These are phyloP conservation scores for Lepidium didymum DNA, from an alignment of 345 rosid species.

Conservation along the genomic window DNA sequence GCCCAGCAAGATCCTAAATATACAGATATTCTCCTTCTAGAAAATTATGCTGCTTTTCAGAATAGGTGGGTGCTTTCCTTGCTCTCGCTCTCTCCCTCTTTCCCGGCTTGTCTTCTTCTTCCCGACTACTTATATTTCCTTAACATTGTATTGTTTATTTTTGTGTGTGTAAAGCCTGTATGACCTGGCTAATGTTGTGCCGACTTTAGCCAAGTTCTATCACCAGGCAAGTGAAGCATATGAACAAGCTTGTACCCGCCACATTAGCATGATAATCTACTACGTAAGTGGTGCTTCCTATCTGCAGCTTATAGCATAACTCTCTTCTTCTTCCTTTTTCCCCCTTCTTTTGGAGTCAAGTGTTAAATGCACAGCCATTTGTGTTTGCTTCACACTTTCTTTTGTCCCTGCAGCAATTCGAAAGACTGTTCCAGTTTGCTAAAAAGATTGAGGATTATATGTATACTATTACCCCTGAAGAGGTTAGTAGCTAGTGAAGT, in stretches of 20 bases:
- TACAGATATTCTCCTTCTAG: slow-evolving; percentile 84
- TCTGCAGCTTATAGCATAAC: not conserved
- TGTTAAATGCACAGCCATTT: not conserved
- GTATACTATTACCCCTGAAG: slow-evolving; percentile 94
- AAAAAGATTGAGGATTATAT: slow-evolving; percentile 85
- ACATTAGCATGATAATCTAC: slow-evolving; percentile 92
- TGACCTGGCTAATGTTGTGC: slow-evolving; percentile 95
- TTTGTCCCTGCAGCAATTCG: slow-evolving; percentile 71
- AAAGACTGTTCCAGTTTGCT: slow-evolving; percentile 87
- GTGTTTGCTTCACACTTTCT: slow-evolving; percentile 3
- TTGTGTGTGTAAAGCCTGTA: slow-evolving; percentile 64
- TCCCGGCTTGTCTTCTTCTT: not conserved
- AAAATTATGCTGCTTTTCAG: slow-evolving; percentile 98
- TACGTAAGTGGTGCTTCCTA: slow-evolving; percentile 49
- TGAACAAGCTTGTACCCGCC: slow-evolving; percentile 96
- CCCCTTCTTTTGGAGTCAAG: not conserved
- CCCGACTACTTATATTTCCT: not conserved
- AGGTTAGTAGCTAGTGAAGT: slow-evolving; percentile 44
- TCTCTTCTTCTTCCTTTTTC: not conserved
- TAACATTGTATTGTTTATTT: not conserved
- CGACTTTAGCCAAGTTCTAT: slow-evolving; percentile 94
- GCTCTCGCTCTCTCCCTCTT: not conserved
- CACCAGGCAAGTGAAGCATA: slow-evolving; percentile 99
- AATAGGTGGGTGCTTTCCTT: slow-evolving; percentile 48
- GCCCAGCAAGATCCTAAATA: slow-evolving; percentile 90